These are phyloP conservation scores for Coffea eugenioides DNA, from an alignment of 257 asterid species.

Conservation along the genomic window DNA sequence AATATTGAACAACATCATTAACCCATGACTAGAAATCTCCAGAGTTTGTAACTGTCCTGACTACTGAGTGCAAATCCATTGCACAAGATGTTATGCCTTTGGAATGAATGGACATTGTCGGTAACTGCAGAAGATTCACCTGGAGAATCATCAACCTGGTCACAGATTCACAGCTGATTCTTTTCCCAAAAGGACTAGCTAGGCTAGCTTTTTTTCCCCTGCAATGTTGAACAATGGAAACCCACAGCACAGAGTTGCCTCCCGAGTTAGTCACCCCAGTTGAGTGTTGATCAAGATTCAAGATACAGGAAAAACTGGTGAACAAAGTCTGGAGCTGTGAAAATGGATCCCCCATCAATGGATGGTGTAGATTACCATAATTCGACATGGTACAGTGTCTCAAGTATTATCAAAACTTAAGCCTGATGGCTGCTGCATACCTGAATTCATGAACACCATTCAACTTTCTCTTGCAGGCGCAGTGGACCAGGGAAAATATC, in stretches of 20 bases:
- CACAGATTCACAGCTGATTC: not conserved
- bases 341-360: not conserved
- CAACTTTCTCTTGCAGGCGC: not conserved
- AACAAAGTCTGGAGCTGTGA: not conserved
- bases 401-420: not conserved
- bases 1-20: too few species aligned
- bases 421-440: not conserved
- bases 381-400: not conserved
- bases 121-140: not conserved
- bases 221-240: not conserved
- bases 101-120: too few species aligned
- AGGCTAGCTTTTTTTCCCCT: not conserved
- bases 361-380: not conserved
- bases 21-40: too few species aligned
- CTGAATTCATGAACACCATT: not conserved
- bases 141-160: too few species aligned
- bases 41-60: too few species aligned
- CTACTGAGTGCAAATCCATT: too few species aligned
- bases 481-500: not conserved
- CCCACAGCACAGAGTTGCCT: not conserved
- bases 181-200: not conserved
- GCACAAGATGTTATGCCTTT: too few species aligned
- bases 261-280: not conserved
- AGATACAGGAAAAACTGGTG: not conserved
- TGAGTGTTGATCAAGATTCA: not conserved